Conservation (phyloP, 495 filamentous ascomycete species). For the Tuber microsphaerosporum region DNA sequence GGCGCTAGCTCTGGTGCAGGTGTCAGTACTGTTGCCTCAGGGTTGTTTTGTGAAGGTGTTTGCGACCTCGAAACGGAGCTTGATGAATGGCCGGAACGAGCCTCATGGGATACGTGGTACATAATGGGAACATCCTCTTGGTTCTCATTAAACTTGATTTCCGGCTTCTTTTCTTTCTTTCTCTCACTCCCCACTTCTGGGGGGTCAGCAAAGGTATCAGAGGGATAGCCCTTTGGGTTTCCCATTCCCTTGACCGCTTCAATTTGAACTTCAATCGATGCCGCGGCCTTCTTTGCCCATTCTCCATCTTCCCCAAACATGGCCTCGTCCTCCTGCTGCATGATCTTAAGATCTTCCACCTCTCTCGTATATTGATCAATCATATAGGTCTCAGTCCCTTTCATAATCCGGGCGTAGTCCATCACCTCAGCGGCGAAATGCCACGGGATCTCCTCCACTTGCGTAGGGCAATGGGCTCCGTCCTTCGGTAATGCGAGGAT, state of each 20-base stretch:
- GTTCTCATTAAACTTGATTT: slow-evolving; percentile 47
- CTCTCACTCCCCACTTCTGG: slow-evolving; percentile 50
- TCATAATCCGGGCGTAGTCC: slow-evolving; percentile 94
- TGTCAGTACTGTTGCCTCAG: slow-evolving; percentile 15
- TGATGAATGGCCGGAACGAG: slow-evolving; percentile 33
- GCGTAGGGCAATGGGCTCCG: slow-evolving; percentile 56
- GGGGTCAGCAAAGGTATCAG: not conserved
- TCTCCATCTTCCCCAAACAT: slow-evolving; percentile 88
- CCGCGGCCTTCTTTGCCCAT: slow-evolving; percentile 73
- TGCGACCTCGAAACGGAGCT: slow-evolving; percentile 11
- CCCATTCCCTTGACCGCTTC: slow-evolving; percentile 54
- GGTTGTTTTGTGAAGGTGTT: slow-evolving; percentile 8
- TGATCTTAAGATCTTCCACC: slow-evolving; percentile 61
- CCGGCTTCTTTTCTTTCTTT: slow-evolving; percentile 48
- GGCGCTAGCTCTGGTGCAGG: slow-evolving; percentile 5
- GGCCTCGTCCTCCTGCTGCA: slow-evolving; percentile 82
- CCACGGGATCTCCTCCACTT: slow-evolving; percentile 78
- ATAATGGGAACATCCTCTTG: slow-evolving; percentile 50
- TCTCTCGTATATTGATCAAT: slow-evolving; percentile 66
- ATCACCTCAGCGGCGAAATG: slow-evolving; percentile 86
- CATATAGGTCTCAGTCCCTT: slow-evolving; percentile 86
- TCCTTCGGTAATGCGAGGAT: slow-evolving; percentile 83
- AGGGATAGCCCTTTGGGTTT: slow-evolving; percentile 46
- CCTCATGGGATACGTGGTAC: slow-evolving; percentile 49
- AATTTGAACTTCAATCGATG: slow-evolving; percentile 18